These are phyloP conservation scores for Aphanomyces euteiches DNA, from an alignment of 352 stramenopile genomes.

Conservation along the genomic window DNA sequence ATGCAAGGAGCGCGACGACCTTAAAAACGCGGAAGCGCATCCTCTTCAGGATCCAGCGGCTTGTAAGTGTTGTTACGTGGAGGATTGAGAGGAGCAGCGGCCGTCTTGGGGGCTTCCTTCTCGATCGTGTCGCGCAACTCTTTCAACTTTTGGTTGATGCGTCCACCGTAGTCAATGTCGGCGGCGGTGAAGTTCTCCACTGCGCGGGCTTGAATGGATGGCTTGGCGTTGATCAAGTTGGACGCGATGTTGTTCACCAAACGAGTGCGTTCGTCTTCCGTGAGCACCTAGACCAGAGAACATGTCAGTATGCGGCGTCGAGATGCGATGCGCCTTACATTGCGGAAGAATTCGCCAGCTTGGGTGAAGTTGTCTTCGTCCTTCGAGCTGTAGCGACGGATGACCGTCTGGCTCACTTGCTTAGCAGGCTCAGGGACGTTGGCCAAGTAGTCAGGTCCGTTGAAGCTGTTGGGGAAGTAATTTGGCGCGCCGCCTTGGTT, in stretches of 20 bases:
- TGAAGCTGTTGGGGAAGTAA: conserved; percentile 87
- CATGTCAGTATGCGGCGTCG: not conserved
- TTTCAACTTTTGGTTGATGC: conserved; percentile 73
- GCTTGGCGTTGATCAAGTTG: conserved; percentile 71
- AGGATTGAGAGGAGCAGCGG: conserved; percentile 52
- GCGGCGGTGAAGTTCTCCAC: conserved; percentile 80
- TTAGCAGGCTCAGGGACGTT: conserved; percentile 36
- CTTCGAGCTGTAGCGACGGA: conserved; percentile 56
- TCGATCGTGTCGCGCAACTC: conserved; percentile 31
- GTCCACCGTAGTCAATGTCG: conserved; percentile 78
- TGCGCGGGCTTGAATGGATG: conserved; percentile 72
- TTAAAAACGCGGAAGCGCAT: not conserved
- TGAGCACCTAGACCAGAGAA: conserved; percentile 44
- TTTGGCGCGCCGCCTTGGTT: conserved; percentile 72
- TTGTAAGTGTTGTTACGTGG: conserved; percentile 53
- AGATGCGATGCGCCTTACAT: not conserved
- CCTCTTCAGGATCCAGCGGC: conserved; percentile 46
- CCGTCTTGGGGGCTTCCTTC: conserved; percentile 32
- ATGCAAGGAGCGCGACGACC: not conserved
- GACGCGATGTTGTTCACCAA: conserved; percentile 87
- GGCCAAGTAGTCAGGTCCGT: conserved; percentile 36
- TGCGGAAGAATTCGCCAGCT: conserved; percentile 69
- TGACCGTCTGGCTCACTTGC: conserved; percentile 44
- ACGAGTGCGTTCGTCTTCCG: conserved; percentile 56
- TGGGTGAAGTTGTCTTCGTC: conserved; percentile 90